Percentiles rank a stretch among this genome's conserved stretches.
Evolutionary conservation across 2,329 filamentous ascomycete species (phyloP).

Genomic region (Colletotrichum nymphaeae): DNA sequence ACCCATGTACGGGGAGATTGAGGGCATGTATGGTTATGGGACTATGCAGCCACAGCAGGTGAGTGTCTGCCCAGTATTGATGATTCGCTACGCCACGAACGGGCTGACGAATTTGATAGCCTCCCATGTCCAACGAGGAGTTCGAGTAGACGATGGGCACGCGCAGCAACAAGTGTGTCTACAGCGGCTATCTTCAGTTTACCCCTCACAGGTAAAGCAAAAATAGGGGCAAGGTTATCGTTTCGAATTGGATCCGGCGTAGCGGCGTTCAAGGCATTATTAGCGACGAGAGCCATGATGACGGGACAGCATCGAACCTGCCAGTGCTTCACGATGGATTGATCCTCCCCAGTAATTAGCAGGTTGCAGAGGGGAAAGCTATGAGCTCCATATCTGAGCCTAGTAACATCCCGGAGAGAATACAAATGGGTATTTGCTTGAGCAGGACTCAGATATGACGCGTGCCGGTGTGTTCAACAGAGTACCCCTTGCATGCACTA

Average conservation of each 20-base stretch:
- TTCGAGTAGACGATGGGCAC: conserved; percentile 49
- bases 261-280: conserved; percentile 24
- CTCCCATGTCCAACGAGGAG: conserved; percentile 58
- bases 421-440: conserved; percentile 13
- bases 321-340: neutral
- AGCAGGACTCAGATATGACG: neutral
- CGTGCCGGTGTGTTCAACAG: neutral
- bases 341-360: neutral
- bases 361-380: neutral
- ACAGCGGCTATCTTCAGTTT: neutral
- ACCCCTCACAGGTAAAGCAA: neutral
- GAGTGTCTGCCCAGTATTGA: conserved; percentile 47
- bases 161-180: neutral
- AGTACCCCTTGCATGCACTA: neutral
- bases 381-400: neutral
- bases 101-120: conserved; percentile 42
- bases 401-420: conserved; percentile 4
- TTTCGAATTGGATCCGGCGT: conserved; percentile 26
- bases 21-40: conserved; percentile 87
- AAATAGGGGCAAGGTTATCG: neutral
- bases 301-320: conserved; percentile 9
- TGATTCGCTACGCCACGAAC: neutral
- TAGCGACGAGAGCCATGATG: conserved; percentile 3
- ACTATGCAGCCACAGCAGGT: conserved; percentile 87
- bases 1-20: conserved; percentile 84